A percentile compares a stretch with the other conserved stretches of the same genome.
These are phyloP conservation scores for Favolaschia claudopus DNA, from an alignment of 768 basidiomycete genomes.

Conservation along the genomic window DNA sequence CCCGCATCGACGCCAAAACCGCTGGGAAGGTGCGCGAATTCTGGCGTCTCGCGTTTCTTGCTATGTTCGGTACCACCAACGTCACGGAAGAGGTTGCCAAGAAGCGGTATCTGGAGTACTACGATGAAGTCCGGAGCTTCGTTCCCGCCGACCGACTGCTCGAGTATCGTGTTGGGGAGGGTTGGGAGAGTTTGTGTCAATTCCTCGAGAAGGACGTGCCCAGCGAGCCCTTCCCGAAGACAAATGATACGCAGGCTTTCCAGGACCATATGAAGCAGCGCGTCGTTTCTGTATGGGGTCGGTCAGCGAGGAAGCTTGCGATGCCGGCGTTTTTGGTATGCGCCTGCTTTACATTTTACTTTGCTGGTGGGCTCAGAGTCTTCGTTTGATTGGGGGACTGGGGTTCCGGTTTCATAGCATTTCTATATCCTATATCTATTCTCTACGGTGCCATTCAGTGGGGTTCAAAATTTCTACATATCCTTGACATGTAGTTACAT, in stretches of 20 bases:
- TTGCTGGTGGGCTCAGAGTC: too few relatives aligned
- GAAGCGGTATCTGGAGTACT: conserved; percentile 1
- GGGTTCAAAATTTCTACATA: too few relatives aligned
- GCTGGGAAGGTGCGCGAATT: background rate
- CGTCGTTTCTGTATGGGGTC: background rate
- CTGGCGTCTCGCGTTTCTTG: background rate
- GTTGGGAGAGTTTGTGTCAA: conserved; percentile 12
- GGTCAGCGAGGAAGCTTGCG: background rate
- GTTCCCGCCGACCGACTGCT: conserved; percentile 12
- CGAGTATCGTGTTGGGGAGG: conserved; percentile 13
- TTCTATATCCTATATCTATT: too few relatives aligned
- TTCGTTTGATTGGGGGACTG: too few relatives aligned
- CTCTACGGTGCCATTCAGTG: too few relatives aligned
- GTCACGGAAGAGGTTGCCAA: conserved; percentile 3
- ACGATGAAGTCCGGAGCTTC: conserved; percentile 2
- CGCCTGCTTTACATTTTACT: too few relatives aligned
- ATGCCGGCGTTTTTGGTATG: background rate
- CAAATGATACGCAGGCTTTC: conserved; percentile 10
- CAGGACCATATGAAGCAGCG: background rate
- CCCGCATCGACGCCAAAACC: background rate
- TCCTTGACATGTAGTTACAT: too few relatives aligned
- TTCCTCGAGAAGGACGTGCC: conserved; percentile 12
- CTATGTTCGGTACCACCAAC: conserved; percentile 3
- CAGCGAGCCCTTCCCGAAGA: background rate
- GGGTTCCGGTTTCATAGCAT: too few relatives aligned